Evolutionary conservation across 805 yeast species (phyloP), one percentile per base, ranked within the genome.

Genomic region (Saturnispora diversa): DNA sequence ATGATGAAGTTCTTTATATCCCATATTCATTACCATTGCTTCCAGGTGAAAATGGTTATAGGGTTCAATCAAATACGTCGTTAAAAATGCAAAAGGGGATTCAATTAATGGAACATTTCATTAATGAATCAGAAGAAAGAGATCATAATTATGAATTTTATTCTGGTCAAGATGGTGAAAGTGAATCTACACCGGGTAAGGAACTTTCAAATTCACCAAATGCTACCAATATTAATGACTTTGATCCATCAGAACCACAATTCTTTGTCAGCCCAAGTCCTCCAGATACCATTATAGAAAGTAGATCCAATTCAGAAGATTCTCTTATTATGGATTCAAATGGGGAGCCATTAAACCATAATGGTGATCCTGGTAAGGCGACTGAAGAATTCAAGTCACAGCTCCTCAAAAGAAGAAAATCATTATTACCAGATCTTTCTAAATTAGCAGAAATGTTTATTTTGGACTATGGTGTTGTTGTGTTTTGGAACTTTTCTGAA

Each of bases 401-500:
- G 28, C 9, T 17, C 24, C n/a, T 11, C 13, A 37, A 24, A 24
- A 34, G 37, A 31, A 44, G 50, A 30, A 49, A 45, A 37, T 33
- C 33, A 6, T 46, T 57, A 5, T 37, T 54, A n/a, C 63, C 69
- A 0, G 77, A 75, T 44, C 64, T 72, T 37, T 62, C 72, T 3
- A 75, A 74, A 47, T 84, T 80, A 56, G 90, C 96, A 0, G 97
- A 90, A 54, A 72, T 92, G 68, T 92, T 92, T 54, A 74, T 92
- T 11, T 77, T 90, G 56, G 79, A 77, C 39, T 92, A 92, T 57
- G 98, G 98, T 16, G 94, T 90, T 11, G 86, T 92, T n/a, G 97
- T 92, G 16, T 88, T 92, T 54, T 92, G 98, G 98, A 92, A 92
- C 55, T 87, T 92, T 51, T 77, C 90, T 2, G 96, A 87, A 55